A percentile compares a stretch with the other conserved stretches of the same genome.
Evolutionary conservation across 2,329 filamentous ascomycete genomes (phyloP).

Genomic region (Akanthomyces muscarius): DNA sequence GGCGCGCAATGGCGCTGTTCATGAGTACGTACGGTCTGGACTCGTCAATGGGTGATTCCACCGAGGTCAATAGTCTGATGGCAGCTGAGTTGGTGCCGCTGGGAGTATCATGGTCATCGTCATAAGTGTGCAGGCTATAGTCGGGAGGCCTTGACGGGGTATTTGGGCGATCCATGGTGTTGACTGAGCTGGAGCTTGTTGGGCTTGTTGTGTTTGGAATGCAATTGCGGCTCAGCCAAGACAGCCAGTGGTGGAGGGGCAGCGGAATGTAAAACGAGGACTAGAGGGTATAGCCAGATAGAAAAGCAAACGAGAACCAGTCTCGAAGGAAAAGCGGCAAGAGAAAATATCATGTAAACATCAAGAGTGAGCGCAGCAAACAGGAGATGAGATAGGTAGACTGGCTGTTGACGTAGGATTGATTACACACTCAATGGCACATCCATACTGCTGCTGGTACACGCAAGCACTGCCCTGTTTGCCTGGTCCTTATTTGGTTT

Average conservation of each 20-base stretch:
- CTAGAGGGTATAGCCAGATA: not conserved
- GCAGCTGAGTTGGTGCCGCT: constrained; percentile 48
- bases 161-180: constrained; percentile 46
- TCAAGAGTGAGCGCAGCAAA: not conserved
- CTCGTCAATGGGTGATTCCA: constrained; percentile 50
- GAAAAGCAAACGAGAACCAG: constrained; percentile 6
- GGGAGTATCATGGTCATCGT: constrained; percentile 50
- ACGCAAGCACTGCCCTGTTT: constrained; percentile 4
- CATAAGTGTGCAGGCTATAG: constrained; percentile 54
- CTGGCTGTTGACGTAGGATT: not conserved
- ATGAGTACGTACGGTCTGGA: constrained; percentile 52
- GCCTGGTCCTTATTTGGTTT: constrained; percentile 12
- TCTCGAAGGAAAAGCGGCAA: not conserved
- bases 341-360: constrained; percentile 1
- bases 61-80: constrained; percentile 59
- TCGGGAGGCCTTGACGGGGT: constrained; percentile 52
- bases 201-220: constrained; percentile 26
- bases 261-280: constrained; percentile 1
- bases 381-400: not conserved
- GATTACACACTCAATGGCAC: not conserved
- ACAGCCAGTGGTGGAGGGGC: constrained; percentile 12
- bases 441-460: too few species aligned
- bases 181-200: constrained; percentile 18
- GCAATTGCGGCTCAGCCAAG: constrained; percentile 18
- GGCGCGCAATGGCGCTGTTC: not conserved